Conservation (phyloP, 2,329 filamentous ascomycete genomes). For the Penicillium corylophilum region DNA sequence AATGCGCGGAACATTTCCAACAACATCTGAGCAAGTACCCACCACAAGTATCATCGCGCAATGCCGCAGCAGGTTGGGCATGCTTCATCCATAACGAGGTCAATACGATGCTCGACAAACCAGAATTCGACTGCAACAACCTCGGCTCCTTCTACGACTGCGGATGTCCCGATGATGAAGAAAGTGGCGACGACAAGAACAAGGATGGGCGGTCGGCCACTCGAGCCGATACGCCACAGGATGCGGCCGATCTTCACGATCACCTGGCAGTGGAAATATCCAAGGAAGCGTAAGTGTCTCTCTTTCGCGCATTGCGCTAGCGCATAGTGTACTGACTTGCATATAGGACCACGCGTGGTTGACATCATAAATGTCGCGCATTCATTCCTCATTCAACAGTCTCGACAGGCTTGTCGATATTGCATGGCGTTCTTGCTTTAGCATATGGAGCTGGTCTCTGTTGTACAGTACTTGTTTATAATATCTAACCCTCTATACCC, state of each 20-base stretch:
- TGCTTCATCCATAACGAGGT: conserved; percentile 68
- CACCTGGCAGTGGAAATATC: conserved; percentile 35
- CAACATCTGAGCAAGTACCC: conserved; percentile 61
- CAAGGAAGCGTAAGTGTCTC: conserved; percentile 34
- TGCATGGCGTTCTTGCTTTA: conserved; percentile 1
- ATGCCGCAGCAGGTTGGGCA: conserved; percentile 63
- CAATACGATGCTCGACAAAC: conserved; percentile 61
- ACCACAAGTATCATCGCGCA: conserved; percentile 62
- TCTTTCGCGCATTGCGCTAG: conserved; percentile 1
- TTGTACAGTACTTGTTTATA: conserved; percentile 10
- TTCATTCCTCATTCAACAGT: background rate
- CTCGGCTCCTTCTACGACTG: conserved; percentile 68
- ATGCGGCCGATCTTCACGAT: conserved; percentile 12
- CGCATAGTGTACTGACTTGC: conserved; percentile 13
- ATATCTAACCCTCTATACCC: conserved; percentile 5
- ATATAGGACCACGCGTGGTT: conserved; percentile 29
- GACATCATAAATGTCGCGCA: conserved; percentile 2
- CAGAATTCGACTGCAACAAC: conserved; percentile 62
- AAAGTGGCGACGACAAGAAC: conserved; percentile 6
- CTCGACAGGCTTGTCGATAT: conserved; percentile 1
- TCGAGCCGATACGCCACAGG: conserved; percentile 6
- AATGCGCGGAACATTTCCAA: conserved; percentile 65
- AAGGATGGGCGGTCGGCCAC: conserved; percentile 11
- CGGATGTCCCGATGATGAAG: conserved; percentile 60
- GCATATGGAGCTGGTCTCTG: conserved; percentile 11